Percentiles rank a stretch among this genome's conserved stretches.
phyloP scores from a whole-genome alignment of 441 rosid species.

The Raphanus hybrid region DNA sequence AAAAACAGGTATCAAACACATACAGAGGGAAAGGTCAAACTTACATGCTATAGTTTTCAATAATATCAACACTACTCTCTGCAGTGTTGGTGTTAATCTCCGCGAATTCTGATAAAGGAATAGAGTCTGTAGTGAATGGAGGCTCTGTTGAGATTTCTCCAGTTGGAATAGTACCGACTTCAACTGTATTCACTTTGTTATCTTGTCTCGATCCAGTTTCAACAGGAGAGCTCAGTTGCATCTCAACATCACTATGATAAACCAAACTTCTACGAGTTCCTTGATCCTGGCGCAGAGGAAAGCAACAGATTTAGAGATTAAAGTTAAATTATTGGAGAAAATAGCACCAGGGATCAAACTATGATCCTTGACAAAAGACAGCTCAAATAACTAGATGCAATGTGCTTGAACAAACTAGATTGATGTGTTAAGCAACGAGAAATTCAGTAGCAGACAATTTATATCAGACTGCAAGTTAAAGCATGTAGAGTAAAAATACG shows the following conservation, averaged over 20 bases:
- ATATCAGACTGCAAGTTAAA: no score
- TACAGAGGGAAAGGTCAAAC: conserved; percentile 24
- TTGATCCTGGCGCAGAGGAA: conserved; percentile 50
- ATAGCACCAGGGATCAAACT: conserved; percentile 11
- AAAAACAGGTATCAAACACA: conserved; percentile 14
- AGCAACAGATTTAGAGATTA: conserved; percentile 14
- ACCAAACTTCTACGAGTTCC: conserved; percentile 55
- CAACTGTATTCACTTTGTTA: conserved; percentile 44
- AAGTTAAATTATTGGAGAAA: background rate
- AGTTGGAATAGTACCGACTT: conserved; percentile 50
- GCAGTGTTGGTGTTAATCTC: conserved; percentile 48
- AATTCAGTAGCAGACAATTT: no score
- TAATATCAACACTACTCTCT: conserved; percentile 45
- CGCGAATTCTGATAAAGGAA: conserved; percentile 51
- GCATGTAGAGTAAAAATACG: no score
- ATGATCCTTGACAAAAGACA: conserved; percentile 8
- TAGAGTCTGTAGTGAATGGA: conserved; percentile 45
- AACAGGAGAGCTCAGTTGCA: conserved; percentile 25
- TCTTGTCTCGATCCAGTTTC: conserved; percentile 48
- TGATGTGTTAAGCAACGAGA: background rate
- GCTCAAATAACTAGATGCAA: conserved; percentile 16
- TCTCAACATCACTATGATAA: conserved; percentile 60
- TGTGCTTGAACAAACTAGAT: conserved; percentile 6
- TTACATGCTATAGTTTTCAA: conserved; percentile 73
- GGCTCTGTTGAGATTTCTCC: conserved; percentile 54